These are phyloP conservation scores for Drosera capensis DNA, from an alignment of 148 eudicot species.

Conservation along the genomic window DNA sequence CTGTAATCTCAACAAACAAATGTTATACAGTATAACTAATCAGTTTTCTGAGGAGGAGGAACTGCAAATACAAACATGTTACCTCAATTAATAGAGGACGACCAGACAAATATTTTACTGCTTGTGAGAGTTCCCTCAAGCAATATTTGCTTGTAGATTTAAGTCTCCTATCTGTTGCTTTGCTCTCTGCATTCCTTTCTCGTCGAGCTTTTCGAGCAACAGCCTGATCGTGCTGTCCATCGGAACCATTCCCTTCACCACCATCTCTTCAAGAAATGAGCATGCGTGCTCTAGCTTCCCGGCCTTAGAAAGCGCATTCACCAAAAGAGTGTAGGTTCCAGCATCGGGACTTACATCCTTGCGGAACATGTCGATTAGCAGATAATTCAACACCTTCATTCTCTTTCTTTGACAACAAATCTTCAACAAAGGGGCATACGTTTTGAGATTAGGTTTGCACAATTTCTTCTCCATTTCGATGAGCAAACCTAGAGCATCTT, in stretches of 20 bases:
- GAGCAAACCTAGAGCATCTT: slow-evolving; percentile 54
- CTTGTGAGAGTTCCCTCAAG: no score
- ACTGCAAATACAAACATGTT: no score
- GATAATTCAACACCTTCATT: slow-evolving; percentile 57
- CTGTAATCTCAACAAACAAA: no score
- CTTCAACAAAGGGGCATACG: slow-evolving; percentile 58
- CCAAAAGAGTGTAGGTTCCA: slow-evolving; percentile 53
- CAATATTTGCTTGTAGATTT: no score
- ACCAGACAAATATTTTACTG: no score
- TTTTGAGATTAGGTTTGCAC: slow-evolving; percentile 38
- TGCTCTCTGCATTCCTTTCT: slow-evolving; percentile 41
- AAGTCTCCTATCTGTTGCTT: slow-evolving; percentile 36
- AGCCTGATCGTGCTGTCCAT: slow-evolving; percentile 22
- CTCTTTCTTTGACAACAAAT: slow-evolving; percentile 62
- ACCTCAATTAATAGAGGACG: no score
- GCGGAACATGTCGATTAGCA: slow-evolving; percentile 61
- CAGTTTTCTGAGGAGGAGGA: no score
- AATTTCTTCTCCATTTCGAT: slow-evolving; percentile 44
- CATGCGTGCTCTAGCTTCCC: slow-evolving; percentile 64
- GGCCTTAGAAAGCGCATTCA: slow-evolving; percentile 31
- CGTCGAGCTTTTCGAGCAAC: slow-evolving; percentile 40
- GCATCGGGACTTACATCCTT: slow-evolving; percentile 50
- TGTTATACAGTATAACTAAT: no score
- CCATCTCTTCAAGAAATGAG: slow-evolving; percentile 37
- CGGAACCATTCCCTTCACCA: slow-evolving; percentile 48